Evolutionary conservation across 2,329 filamentous ascomycete species (phyloP).

Genomic region (Xylaria sp.): DNA sequence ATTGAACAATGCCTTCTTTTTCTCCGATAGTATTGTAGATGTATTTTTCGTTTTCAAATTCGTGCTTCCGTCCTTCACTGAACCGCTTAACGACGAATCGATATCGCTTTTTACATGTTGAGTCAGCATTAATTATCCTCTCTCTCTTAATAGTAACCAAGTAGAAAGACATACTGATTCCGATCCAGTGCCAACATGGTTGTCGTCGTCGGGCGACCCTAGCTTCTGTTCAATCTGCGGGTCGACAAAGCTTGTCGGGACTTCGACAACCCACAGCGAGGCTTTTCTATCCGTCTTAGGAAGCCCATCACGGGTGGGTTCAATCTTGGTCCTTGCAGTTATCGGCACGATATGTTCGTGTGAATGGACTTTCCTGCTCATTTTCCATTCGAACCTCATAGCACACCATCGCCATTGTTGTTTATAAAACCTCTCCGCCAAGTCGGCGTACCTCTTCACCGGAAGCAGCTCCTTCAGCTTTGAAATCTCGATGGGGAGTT

Average conservation of each 20-base stretch:
- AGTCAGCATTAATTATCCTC: not conserved
- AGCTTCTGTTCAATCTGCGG: conserved; percentile 20
- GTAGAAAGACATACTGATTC: conserved; percentile 16
- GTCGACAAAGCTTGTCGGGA: conserved; percentile 25
- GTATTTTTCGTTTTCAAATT: conserved; percentile 47
- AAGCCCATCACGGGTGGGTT: conserved; percentile 27
- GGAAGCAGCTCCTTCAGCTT: conserved; percentile 15
- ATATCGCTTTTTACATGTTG: conserved; percentile 12
- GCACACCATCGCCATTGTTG: conserved; percentile 38
- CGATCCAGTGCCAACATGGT: not conserved
- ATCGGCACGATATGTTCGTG: conserved; percentile 32
- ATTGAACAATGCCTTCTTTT: conserved; percentile 47
- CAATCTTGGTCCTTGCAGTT: conserved; percentile 18
- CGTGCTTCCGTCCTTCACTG: not conserved
- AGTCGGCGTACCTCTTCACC: not conserved
- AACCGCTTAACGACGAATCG: conserved; percentile 35
- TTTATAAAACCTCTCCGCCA: conserved; percentile 25
- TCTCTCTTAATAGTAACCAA: too few species aligned
- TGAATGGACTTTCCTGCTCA: conserved; percentile 21
- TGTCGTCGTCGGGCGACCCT: conserved; percentile 9
- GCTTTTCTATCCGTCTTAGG: conserved; percentile 25
- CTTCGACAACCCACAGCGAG: conserved; percentile 31
- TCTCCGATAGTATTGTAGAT: conserved; percentile 46
- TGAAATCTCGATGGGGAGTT: conserved; percentile 23
- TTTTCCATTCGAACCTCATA: conserved; percentile 32